Conservation (phyloP, 805 yeast genomes). For the Saccharomycopsis sp. region DNA sequence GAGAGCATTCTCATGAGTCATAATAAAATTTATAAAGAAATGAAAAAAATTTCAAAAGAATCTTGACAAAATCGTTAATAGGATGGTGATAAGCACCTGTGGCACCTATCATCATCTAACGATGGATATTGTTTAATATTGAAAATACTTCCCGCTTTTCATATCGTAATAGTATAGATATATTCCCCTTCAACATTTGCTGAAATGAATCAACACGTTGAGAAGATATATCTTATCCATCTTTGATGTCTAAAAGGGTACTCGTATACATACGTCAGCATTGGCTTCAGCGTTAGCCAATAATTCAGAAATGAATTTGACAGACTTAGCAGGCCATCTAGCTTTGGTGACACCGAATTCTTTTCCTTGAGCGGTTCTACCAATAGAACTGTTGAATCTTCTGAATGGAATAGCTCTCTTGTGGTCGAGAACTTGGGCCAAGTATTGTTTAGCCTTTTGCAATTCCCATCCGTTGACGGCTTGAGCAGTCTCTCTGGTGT, state of each 20-base stretch:
- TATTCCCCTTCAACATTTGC: not conserved
- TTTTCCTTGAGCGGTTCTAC: slow-evolving; percentile 99
- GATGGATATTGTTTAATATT: not conserved
- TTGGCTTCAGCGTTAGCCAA: slow-evolving; percentile 97
- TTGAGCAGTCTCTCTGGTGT: slow-evolving; percentile 99
- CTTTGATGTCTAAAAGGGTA: slow-evolving; percentile 16
- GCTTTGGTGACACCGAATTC: slow-evolving; percentile 99
- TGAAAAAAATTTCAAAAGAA: not conserved
- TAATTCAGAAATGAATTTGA: slow-evolving; percentile 89
- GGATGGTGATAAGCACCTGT: not conserved
- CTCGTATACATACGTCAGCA: slow-evolving; percentile 65
- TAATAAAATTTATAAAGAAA: too few relatives aligned
- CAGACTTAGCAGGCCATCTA: slow-evolving; percentile 99
- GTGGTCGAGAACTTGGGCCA: slow-evolving; percentile 93
- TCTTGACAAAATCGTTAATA: not conserved
- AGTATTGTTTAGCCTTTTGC: slow-evolving; percentile 91
- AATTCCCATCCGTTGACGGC: slow-evolving; percentile 98
- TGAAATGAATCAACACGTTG: not conserved
- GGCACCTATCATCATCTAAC: not conserved
- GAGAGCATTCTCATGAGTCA: too few relatives aligned
- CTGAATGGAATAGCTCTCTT: slow-evolving; percentile 99
- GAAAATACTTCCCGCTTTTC: slow-evolving; percentile 3
- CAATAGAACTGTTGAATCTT: slow-evolving; percentile 92
- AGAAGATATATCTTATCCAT: not conserved
- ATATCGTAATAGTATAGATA: not conserved